Conservation (phyloP, 805 yeast genomes). For the Zygosaccharomyces bailii region DNA sequence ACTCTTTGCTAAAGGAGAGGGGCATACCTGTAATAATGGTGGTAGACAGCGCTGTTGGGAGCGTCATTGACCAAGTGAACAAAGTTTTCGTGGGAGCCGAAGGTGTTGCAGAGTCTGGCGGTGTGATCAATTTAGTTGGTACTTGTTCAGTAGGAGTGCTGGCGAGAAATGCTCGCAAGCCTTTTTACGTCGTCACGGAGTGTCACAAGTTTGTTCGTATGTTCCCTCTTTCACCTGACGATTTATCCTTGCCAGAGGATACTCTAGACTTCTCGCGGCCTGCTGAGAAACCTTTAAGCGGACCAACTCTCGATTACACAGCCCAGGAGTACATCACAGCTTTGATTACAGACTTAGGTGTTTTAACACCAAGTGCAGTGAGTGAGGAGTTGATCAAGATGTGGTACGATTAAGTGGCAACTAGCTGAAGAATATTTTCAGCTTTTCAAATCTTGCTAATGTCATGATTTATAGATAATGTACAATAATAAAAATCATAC, state of each 20-base stretch:
- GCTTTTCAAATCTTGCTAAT: background rate
- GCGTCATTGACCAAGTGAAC: slow-evolving; percentile 84
- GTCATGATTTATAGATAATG: slow-evolving; percentile 6
- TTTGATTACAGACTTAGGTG: slow-evolving; percentile 92
- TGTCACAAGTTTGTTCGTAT: slow-evolving; percentile 94
- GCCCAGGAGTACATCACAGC: slow-evolving; percentile 96
- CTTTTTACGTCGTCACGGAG: slow-evolving; percentile 91
- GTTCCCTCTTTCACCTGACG: slow-evolving; percentile 91
- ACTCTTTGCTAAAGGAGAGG: slow-evolving; percentile 56
- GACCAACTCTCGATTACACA: slow-evolving; percentile 82
- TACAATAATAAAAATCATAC: slow-evolving; percentile 1
- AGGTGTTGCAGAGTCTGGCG: slow-evolving; percentile 99
- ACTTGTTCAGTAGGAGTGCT: slow-evolving; percentile 91
- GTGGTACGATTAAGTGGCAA: slow-evolving; percentile 74
- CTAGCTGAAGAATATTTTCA: background rate
- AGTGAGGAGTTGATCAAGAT: slow-evolving; percentile 97
- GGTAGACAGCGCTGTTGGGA: slow-evolving; percentile 92
- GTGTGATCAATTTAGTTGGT: slow-evolving; percentile 93
- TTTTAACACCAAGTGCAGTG: slow-evolving; percentile 94
- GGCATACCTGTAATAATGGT: slow-evolving; percentile 86
- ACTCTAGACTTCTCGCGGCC: slow-evolving; percentile 44
- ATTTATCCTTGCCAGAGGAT: slow-evolving; percentile 61
- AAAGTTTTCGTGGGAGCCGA: slow-evolving; percentile 97
- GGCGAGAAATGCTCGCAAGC: slow-evolving; percentile 86
- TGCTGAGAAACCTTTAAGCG: slow-evolving; percentile 30